Conservation (phyloP, 2,329 filamentous ascomycete genomes). For the Fusarium brevicatenulatum region DNA sequence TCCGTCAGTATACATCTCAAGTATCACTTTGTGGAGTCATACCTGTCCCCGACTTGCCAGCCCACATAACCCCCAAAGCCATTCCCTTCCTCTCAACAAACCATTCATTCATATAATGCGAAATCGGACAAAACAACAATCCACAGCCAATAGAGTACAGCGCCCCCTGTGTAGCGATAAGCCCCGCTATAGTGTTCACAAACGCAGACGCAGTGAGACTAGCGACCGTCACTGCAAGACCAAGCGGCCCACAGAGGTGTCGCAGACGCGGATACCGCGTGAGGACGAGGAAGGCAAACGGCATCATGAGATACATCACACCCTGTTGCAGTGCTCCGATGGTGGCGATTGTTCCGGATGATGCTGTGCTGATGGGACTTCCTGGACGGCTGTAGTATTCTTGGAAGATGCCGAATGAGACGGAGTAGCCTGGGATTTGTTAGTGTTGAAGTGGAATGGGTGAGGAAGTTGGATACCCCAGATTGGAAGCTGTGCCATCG, state of each 20-base stretch:
- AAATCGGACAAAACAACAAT: slow-evolving; percentile 61
- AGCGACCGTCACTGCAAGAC: slow-evolving; percentile 59
- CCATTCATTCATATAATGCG: slow-evolving; percentile 69
- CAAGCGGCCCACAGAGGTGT: slow-evolving; percentile 54
- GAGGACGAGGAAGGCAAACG: slow-evolving; percentile 58
- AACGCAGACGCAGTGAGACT: slow-evolving; percentile 62
- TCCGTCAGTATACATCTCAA: accelerated
- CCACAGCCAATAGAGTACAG: slow-evolving; percentile 66
- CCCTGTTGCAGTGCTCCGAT: slow-evolving; percentile 47
- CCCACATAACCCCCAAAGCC: slow-evolving; percentile 68
- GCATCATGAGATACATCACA: slow-evolving; percentile 63
- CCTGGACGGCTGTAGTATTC: slow-evolving; percentile 70
- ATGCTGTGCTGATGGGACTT: slow-evolving; percentile 56
- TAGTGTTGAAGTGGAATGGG: not conserved
- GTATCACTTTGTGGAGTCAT: no score
- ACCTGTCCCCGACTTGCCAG: slow-evolving; percentile 55
- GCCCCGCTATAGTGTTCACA: slow-evolving; percentile 57
- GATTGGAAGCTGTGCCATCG: slow-evolving; percentile 46
- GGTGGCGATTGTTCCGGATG: slow-evolving; percentile 38
- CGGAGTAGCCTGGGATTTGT: slow-evolving; percentile 41
- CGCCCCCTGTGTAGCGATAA: slow-evolving; percentile 68
- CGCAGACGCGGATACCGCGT: slow-evolving; percentile 53
- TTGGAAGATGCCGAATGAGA: slow-evolving; percentile 73
- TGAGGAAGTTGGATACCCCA: slow-evolving; percentile 36
- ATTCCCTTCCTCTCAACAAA: slow-evolving; percentile 62